Base-by-base conservation (phyloP, 176 grass and related monocot species). In the Dactylis glomerata region DNA sequence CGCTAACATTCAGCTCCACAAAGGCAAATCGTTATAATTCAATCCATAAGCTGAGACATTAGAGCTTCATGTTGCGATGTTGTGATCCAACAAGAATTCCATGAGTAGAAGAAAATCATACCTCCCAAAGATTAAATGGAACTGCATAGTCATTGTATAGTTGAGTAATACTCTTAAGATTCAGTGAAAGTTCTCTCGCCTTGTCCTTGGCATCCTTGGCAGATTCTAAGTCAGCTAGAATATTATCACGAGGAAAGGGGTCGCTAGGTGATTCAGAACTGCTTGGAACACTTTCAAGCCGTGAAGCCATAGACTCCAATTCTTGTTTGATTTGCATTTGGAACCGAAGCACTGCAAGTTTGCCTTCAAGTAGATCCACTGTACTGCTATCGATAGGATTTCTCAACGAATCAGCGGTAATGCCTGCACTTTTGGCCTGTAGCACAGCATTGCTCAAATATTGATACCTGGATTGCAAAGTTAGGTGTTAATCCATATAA, bases 291-390 rank as follows among this genome's bases (percentile, higher is more conserved):
- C 61, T 79, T 84, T 86, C 87, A 58, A 77, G 54, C 16, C 73
- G 78, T 27, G 85, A 88, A 46, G 83, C 83, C 74, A 98, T 74
- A 61, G 68, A 92, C 81, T 95, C 93, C 42, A 98, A 70, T 27
- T 93, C 89, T 52, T 95, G 85, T 87, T 92, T 95, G 61, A 98
- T 94, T 93, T 89, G 89, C 82, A 98, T 98, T 88, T 98, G 96
- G 80, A 98, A 94, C 37, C 86, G 93, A 83, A 98, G 86, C 34
- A 98, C 89, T 51, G 89, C 85, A 87, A 95, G 93, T 82, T 98
- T 98, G 75, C 90, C 93, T 90, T 98, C 96, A 82, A 98, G 93
- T 87, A 98, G 91, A 87, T 92, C 91, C 49, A 98, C 76, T 71
- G 89, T 95, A 47, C 89, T 92, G 79, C 92, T 94, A 49, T 98